Evolutionary conservation across 495 filamentous ascomycete genomes (phyloP), one percentile per base, ranked within the genome.

Genomic region (Choiromyces venosus): DNA sequence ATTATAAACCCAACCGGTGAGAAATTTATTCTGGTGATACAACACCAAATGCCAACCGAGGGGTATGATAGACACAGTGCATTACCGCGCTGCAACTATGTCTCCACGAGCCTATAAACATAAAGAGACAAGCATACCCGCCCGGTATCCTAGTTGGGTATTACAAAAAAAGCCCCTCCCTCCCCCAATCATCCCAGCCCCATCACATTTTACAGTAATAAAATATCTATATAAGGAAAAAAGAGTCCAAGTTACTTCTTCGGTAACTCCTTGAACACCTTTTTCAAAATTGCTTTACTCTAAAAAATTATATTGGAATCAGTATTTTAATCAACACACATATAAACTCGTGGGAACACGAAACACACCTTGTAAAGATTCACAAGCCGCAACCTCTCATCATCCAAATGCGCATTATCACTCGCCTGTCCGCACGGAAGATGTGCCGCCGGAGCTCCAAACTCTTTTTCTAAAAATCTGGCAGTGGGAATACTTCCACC

Each of bases 391-490:
- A 98, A 82, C 71, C 96, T 84, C 86, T 99, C 95, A 81, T 98
- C 97, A 78, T 96, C 92, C 83, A 99, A 83, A 88, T 99, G 95
- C 37, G 94, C 95, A 69, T 88, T 88, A 81, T 99, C 95, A 80
- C 93, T 97, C 61, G 94, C 93, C 82, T 98, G 95, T 2, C 95
- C 95, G 80, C 94, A 97, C 0, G 95, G 96, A 56, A 99, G 81
- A 82, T 98, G 94, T 0, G 95, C 95, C 0, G 96, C 95, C 0
- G 93, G 93, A 0, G 95, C 95, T 2, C 87, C 87, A 80, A 98
- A 98, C 78, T 96, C 93, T 83, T 96, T 95, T 82, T 99, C 95
- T 66, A 99, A 82, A 82, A 98, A 98, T 14, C 95, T 85, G 72
- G 97, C 97, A 0, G 92, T 90, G 1, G 96, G 94, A 76, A 99